Conservation (phyloP, 108 stramenopile species). For the Nitzschia inconspicua region DNA sequence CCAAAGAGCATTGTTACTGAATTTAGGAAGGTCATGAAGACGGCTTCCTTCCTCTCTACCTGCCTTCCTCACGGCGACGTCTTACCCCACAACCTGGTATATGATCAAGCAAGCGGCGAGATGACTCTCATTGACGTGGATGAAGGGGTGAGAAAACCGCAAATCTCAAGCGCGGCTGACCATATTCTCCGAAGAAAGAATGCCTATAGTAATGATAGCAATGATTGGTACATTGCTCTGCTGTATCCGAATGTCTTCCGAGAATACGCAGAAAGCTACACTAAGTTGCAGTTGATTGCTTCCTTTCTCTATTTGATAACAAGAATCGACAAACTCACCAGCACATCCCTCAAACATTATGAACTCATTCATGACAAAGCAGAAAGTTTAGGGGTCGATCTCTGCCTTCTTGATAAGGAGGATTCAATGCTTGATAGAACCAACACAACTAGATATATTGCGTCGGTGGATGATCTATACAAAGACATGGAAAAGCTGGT, state of each 20-base stretch:
- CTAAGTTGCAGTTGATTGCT: neutral
- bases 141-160: neutral
- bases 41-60: too few species aligned
- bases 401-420: too few species aligned
- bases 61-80: conserved; percentile 1
- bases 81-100: neutral
- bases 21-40: neutral
- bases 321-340: neutral
- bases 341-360: neutral
- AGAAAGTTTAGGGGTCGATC: too few species aligned
- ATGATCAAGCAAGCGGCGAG: neutral
- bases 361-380: neutral
- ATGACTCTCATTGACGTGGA: conserved; percentile 1
- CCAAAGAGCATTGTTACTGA: neutral
- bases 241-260: neutral
- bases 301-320: too few species aligned
- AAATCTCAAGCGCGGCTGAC: neutral
- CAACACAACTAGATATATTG: too few species aligned
- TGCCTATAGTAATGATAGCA: too few species aligned
- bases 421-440: too few species aligned
- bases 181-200: neutral
- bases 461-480: too few species aligned
- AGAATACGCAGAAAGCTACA: neutral
- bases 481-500: too few species aligned
- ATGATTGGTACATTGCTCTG: conserved; percentile 6